These are phyloP conservation scores for Pterula multifida DNA, from an alignment of 1,284 basidiomycete genomes.

Conservation along the genomic window DNA sequence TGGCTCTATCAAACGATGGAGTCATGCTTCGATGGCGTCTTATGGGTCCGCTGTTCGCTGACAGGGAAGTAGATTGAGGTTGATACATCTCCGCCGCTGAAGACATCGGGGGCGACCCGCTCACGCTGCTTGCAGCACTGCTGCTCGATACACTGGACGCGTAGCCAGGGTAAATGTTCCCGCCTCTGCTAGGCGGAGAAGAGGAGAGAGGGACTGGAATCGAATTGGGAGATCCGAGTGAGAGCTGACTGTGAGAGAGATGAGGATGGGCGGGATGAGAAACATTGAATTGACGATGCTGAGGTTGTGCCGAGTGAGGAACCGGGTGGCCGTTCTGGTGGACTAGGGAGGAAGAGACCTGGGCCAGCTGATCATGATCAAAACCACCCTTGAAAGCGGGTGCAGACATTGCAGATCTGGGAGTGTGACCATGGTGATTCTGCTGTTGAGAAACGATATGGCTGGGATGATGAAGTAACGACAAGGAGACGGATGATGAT, in stretches of 20 bases:
- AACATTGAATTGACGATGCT: background rate
- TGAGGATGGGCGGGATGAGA: slow-evolving; percentile 1
- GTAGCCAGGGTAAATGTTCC: slow-evolving; percentile 8
- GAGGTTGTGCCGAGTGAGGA: slow-evolving; percentile 1
- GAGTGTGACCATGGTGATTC: slow-evolving; percentile 4
- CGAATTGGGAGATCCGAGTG: background rate
- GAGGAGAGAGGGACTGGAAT: slow-evolving; percentile 1
- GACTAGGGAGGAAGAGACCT: background rate
- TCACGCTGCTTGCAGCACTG: slow-evolving; percentile 2
- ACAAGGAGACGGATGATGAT: background rate
- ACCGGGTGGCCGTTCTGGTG: background rate
- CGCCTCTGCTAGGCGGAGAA: slow-evolving; percentile 5
- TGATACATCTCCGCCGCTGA: slow-evolving; percentile 11
- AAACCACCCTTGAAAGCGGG: background rate
- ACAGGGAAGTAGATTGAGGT: slow-evolving; percentile 2
- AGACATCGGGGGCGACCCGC: slow-evolving; percentile 3
- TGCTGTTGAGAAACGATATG: slow-evolving; percentile 3
- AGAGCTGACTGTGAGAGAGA: background rate
- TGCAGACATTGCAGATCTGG: background rate
- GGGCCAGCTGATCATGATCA: background rate
- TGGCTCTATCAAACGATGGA: slow-evolving; percentile 30
- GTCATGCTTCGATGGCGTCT: slow-evolving; percentile 66
- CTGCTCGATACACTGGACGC: background rate
- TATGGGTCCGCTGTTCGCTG: slow-evolving; percentile 39
- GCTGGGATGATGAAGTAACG: background rate